A percentile compares a stretch with the other conserved stretches of the same genome.
Conservation (phyloP, 176 grass and related monocot species). For the Raddia guianensis region DNA sequence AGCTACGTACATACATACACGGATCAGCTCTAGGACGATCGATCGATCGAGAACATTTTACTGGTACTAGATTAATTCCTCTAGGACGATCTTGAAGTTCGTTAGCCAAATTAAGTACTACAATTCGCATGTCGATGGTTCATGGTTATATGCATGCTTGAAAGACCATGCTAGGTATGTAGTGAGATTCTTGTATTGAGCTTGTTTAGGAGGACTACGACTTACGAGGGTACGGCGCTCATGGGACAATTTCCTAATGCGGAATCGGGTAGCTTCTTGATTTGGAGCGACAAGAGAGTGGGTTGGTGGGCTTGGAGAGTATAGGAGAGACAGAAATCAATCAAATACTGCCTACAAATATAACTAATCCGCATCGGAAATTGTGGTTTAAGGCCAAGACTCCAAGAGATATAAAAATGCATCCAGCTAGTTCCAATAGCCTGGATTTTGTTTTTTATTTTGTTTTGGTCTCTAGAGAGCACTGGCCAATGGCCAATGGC, state of each 20-base stretch:
- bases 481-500: not conserved
- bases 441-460: not conserved
- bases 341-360: not conserved
- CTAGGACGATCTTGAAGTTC: not conserved
- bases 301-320: not conserved
- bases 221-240: conserved; percentile 1
- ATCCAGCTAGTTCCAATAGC: conserved; percentile 12
- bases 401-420: conserved; percentile 11
- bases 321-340: not conserved
- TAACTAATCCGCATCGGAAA: conserved; percentile 37
- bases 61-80: not conserved
- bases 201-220: conserved; percentile 15
- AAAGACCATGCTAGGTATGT: too few relatives aligned
- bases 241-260: conserved; percentile 33
- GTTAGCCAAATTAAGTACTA: not conserved
- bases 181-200: too few relatives aligned
- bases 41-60: too few relatives aligned
- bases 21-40: too few relatives aligned
- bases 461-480: not conserved
- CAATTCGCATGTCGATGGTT: not conserved
- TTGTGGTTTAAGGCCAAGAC: not conserved
- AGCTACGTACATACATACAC: too few relatives aligned
- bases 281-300: conserved; percentile 15
- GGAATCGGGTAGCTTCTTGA: conserved; percentile 20
- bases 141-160: not conserved